A percentile compares a stretch with the other conserved stretches of the same genome.
phyloP scores from a whole-genome alignment of 2,329 filamentous ascomycete genomes.

The Neonectria sp. region DNA sequence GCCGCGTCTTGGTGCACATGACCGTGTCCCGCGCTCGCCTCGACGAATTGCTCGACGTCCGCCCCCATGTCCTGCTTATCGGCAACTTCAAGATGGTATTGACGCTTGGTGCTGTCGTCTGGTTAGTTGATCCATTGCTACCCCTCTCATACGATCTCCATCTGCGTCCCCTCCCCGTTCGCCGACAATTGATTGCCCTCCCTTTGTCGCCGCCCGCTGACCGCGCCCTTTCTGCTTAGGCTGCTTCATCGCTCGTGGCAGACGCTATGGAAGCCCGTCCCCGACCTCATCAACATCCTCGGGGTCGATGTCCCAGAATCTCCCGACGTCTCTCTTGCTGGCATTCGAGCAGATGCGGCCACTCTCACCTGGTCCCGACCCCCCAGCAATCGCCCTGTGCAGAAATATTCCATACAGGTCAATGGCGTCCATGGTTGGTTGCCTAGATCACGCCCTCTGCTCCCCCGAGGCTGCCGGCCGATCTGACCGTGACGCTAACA shows the following conservation, averaged over 20 bases:
- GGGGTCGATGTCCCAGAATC: conserved; percentile 94
- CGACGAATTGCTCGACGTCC: conserved; percentile 57
- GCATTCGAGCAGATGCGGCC: conserved; percentile 88
- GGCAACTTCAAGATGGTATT: conserved; percentile 70
- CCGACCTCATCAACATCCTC: conserved; percentile 90
- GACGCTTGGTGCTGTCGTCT: conserved; percentile 67
- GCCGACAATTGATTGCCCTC: conserved; percentile 11
- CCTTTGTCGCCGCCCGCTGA: conserved; percentile 32
- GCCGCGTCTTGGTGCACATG: conserved; percentile 49
- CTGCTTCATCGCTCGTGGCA: conserved; percentile 88
- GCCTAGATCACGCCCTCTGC: conserved; percentile 12
- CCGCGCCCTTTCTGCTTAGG: conserved; percentile 63
- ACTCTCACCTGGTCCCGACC: conserved; percentile 92
- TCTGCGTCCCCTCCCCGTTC: neutral
- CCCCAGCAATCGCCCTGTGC: conserved; percentile 74
- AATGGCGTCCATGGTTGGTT: conserved; percentile 89
- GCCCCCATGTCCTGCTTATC: conserved; percentile 62
- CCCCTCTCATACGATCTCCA: conserved; percentile 9
- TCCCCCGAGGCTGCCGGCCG: conserved; percentile 8
- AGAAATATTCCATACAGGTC: conserved; percentile 92
- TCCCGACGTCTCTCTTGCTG: conserved; percentile 91
- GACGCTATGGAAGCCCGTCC: conserved; percentile 91
- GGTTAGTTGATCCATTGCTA: conserved; percentile 57
- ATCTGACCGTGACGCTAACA: conserved; percentile 33
- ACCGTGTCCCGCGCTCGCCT: conserved; percentile 49